Base-by-base conservation (phyloP, 306 rosid species). In the Cicer judaicum region DNA sequence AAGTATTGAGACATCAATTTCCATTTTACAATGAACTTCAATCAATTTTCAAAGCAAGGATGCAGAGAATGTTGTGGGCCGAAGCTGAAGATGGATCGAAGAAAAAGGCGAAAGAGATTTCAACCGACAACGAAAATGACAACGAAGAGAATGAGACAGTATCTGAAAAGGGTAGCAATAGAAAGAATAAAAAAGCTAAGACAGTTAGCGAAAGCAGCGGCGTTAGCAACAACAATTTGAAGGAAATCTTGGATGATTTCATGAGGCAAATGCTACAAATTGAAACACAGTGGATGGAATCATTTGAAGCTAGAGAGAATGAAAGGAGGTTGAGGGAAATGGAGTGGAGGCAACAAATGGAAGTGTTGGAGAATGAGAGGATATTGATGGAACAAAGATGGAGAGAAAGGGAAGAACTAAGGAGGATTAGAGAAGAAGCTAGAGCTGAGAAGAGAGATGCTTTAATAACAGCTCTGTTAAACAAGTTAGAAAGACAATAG, bases 381-480 rank as follows among this genome's bases (percentile, higher is more conserved):
- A 70, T 92, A 49, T 49, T 84, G 89, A 81, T 89, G 91, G 96
- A 90, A 16, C 86, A 87, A 77, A 85, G 93, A 55, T 95, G 98
- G 98, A 88, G 98, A 52, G 98, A 95, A 76, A 90, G 87, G 43
- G 99, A 95, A 49, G 98, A 92, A 7, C 90, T 87, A 81, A 81
- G 99, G 50, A 86, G 89, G 81, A 34, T 85, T 36, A 86, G 98
- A 78, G 98, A 95, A 66, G 98, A 95, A 66, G 93, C 87, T 86
- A 90, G 99, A 89, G 97, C 95, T 78, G 93, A 91, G 40, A 94
- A 84, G 41, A 88, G 99, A 48, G 99, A 94, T 73, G 93, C 87
- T 54, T 80, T 94, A 11, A 81, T 94, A 76, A 86, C 82, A 6
- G 86, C 93, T 69, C 74, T 94, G 57, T 74, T 95, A 15, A 80